These are phyloP conservation scores for Termitomyces sp. DNA, from an alignment of 768 basidiomycete genomes.

Conservation along the genomic window DNA sequence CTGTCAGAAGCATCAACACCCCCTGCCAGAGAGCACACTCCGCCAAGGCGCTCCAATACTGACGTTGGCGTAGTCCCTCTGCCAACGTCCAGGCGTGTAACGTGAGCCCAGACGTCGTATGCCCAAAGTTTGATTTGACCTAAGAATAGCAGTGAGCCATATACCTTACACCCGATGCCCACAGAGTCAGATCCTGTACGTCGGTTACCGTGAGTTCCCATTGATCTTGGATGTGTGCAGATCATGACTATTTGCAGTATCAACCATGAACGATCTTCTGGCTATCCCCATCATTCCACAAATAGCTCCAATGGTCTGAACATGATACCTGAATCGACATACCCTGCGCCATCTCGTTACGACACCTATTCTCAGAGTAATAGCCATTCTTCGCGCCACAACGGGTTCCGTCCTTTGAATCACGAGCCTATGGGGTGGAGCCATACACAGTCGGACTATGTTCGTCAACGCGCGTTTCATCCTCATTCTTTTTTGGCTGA, in stretches of 20 bases:
- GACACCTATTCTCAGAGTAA: constrained; percentile 45
- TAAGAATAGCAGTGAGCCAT: constrained; percentile 39
- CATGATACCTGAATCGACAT: constrained; percentile 60
- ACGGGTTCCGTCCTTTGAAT: constrained; percentile 50
- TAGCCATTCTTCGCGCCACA: constrained; percentile 39
- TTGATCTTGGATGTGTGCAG: constrained; percentile 6
- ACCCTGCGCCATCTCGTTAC: constrained; percentile 52
- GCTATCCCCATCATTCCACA: constrained; percentile 45
- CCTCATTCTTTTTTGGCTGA: neutral
- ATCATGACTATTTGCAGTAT: constrained; percentile 13
- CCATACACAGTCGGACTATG: constrained; percentile 51
- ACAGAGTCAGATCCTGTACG: constrained; percentile 43
- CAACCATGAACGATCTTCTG: constrained; percentile 32
- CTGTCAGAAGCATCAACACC: constrained; percentile 72
- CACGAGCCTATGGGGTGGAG: constrained; percentile 54
- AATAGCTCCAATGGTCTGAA: constrained; percentile 42
- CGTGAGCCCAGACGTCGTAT: constrained; percentile 29
- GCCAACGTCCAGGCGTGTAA: constrained; percentile 35
- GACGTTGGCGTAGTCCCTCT: constrained; percentile 43
- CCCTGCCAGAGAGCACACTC: constrained; percentile 65
- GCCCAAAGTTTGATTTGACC: constrained; percentile 13
- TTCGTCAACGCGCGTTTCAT: constrained; percentile 34
- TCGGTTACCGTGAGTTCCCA: constrained; percentile 45
- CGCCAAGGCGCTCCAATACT: constrained; percentile 50
- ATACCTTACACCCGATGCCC: constrained; percentile 42